A percentile compares a stretch with the other conserved stretches of the same genome.
Evolutionary conservation across 345 rosid genomes (phyloP).

Genomic region (Eucalyptus rudis): DNA sequence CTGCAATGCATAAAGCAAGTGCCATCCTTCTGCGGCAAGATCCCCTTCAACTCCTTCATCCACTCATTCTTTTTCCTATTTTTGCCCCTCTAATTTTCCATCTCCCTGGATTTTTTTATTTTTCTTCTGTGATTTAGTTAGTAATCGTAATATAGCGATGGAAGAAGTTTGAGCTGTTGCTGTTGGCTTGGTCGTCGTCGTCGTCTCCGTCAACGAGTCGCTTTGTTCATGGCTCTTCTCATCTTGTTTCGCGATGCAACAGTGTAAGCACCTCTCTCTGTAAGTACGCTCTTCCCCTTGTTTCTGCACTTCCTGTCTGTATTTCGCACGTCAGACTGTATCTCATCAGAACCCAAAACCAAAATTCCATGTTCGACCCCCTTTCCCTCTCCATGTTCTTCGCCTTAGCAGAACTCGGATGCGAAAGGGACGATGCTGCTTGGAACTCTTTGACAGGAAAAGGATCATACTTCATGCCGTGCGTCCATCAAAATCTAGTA

Average conservation of each 20-base stretch:
- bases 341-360: not conserved
- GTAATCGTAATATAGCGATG: not conserved
- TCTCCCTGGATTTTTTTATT: not conserved
- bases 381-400: not conserved
- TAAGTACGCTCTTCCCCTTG: not conserved
- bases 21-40: slow-evolving; percentile 35
- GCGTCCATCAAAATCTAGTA: not conserved
- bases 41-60: not conserved
- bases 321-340: not conserved
- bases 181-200: not conserved
- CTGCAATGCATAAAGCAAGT: not conserved
- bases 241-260: not conserved
- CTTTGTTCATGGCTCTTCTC: not conserved
- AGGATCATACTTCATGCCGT: not conserved
- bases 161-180: not conserved
- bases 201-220: not conserved
- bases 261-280: not conserved
- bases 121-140: not conserved
- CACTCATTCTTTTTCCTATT: not conserved
- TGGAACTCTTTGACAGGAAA: not conserved
- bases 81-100: not conserved
- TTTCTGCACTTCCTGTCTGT: not conserved
- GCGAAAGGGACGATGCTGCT: not conserved
- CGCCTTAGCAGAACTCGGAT: not conserved
- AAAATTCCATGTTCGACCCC: not conserved